phyloP scores from a whole-genome alignment of 352 stramenopile genomes.

The Phytophthora europaea region DNA sequence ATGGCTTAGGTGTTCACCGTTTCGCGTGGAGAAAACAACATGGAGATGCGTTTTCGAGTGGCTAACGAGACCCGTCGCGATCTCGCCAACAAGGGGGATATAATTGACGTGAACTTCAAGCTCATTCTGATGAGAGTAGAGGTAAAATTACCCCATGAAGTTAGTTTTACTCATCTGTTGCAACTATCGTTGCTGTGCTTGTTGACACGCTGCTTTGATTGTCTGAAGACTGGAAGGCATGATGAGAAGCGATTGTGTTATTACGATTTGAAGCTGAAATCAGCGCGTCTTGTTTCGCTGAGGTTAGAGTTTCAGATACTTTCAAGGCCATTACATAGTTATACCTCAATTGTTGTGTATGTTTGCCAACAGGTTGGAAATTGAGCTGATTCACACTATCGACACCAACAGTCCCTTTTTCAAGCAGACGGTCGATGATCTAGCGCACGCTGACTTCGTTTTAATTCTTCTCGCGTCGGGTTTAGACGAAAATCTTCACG shows the following conservation, averaged over 20 bases:
- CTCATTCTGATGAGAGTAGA: conserved; percentile 74
- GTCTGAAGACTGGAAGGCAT: conserved; percentile 38
- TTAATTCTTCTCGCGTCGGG: conserved; percentile 67
- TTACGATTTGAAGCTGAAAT: conserved; percentile 65
- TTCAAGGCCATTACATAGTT: neutral
- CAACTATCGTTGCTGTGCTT: neutral
- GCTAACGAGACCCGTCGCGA: conserved; percentile 63
- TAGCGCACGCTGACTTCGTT: conserved; percentile 57
- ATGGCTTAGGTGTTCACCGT: conserved; percentile 53
- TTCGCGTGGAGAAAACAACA: conserved; percentile 28
- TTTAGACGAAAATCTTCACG: conserved; percentile 69
- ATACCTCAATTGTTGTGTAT: neutral
- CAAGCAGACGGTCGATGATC: conserved; percentile 40
- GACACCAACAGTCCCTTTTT: conserved; percentile 56
- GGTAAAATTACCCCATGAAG: conserved; percentile 25
- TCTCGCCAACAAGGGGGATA: conserved; percentile 53
- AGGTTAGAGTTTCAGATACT: conserved; percentile 27
- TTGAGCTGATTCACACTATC: conserved; percentile 63
- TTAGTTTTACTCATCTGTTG: neutral
- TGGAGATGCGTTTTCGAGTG: conserved; percentile 70
- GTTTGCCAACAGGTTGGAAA: conserved; percentile 49
- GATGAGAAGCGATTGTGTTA: conserved; percentile 69
- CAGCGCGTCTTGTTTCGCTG: conserved; percentile 58
- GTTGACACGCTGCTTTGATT: neutral
- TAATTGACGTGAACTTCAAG: conserved; percentile 69